These are phyloP conservation scores for Blastomyces emzantsi DNA, from an alignment of 2,329 filamentous ascomycete genomes.

Conservation along the genomic window DNA sequence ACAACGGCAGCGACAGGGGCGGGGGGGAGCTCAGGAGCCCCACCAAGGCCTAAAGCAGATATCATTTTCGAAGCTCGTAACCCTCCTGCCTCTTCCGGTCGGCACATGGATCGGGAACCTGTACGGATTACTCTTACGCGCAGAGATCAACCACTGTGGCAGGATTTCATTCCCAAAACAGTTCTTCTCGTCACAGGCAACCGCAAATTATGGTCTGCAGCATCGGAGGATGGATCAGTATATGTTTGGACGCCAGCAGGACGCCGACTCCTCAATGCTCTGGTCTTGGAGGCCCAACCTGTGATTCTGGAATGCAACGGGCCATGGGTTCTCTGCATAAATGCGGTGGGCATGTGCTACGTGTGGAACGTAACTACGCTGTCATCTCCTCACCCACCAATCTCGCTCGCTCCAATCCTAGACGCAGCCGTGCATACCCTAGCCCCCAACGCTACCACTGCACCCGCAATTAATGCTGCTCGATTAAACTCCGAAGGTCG, in stretches of 20 bases:
- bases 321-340: constrained; percentile 83
- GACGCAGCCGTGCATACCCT: constrained; percentile 77
- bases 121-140: constrained; percentile 74
- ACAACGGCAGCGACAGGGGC: constrained; percentile 15
- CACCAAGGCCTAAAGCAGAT: constrained; percentile 52
- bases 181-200: constrained; percentile 89
- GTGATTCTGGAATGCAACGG: constrained; percentile 88
- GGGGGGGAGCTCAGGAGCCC: constrained; percentile 24
- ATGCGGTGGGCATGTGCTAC: constrained; percentile 77
- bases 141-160: constrained; percentile 75
- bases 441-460: constrained; percentile 66
- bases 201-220: constrained; percentile 81
- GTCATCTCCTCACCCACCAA: constrained; percentile 75
- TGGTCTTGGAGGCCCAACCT: constrained; percentile 83
- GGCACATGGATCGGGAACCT: constrained; percentile 62
- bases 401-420: constrained; percentile 79
- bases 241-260: constrained; percentile 91
- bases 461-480: constrained; percentile 80
- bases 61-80: constrained; percentile 84
- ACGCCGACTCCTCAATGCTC: constrained; percentile 70
- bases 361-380: constrained; percentile 88
- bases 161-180: constrained; percentile 80
- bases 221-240: constrained; percentile 83
- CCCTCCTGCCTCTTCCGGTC: constrained; percentile 53
- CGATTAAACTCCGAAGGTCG: constrained; percentile 81